phyloP scores from a whole-genome alignment of 768 basidiomycete species.

The Lactarius quietus region DNA sequence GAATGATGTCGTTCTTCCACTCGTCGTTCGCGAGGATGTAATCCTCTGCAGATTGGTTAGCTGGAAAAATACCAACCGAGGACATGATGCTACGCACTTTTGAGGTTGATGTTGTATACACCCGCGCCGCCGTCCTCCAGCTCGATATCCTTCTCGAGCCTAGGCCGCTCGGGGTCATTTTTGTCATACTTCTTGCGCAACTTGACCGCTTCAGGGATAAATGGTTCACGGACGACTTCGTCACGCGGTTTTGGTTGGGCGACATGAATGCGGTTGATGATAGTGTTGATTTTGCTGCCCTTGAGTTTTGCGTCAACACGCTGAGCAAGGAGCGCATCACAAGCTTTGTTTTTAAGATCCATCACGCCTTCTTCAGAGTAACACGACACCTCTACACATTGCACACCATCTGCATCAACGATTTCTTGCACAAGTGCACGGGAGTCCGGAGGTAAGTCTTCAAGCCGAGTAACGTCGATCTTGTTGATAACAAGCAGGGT shows the following conservation, averaged over 20 bases:
- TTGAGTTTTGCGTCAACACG: slow-evolving; percentile 93
- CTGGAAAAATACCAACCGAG: background rate
- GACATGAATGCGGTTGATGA: slow-evolving; percentile 95
- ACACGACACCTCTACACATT: slow-evolving; percentile 83
- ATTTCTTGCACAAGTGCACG: slow-evolving; percentile 85
- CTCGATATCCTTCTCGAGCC: slow-evolving; percentile 79
- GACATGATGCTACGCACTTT: slow-evolving; percentile 52
- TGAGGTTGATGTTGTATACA: slow-evolving; percentile 86
- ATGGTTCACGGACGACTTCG: slow-evolving; percentile 81
- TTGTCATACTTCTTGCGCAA: slow-evolving; percentile 80
- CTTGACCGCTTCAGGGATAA: slow-evolving; percentile 84
- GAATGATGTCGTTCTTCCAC: slow-evolving; percentile 96
- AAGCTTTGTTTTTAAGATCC: slow-evolving; percentile 92
- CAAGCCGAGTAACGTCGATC: slow-evolving; percentile 87
- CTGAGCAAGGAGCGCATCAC: slow-evolving; percentile 91
- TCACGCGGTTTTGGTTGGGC: slow-evolving; percentile 89
- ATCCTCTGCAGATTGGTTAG: slow-evolving; percentile 54
- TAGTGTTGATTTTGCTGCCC: slow-evolving; percentile 86
- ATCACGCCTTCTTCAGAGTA: slow-evolving; percentile 98
- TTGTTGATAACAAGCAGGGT: slow-evolving; percentile 97
- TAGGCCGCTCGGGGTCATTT: slow-evolving; percentile 72
- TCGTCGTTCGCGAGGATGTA: slow-evolving; percentile 85
- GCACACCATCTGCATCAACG: slow-evolving; percentile 65
- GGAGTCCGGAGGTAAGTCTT: slow-evolving; percentile 74
- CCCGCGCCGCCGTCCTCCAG: slow-evolving; percentile 84